phyloP scores from a whole-genome alignment of 2,329 filamentous ascomycete species.

The Arachnopeziza araneosa region DNA sequence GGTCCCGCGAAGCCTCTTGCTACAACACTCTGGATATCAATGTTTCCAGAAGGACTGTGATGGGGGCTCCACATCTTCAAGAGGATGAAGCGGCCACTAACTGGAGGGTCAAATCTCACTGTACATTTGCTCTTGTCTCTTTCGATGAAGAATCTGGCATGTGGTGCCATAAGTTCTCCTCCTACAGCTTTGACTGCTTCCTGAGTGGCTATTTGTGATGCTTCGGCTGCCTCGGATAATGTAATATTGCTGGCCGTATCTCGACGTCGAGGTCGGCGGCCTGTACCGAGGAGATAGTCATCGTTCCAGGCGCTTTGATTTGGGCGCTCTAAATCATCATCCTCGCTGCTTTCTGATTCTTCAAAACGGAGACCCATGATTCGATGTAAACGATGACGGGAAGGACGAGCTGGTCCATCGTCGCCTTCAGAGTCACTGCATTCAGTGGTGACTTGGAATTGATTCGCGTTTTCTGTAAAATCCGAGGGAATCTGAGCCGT shows the following conservation, averaged over 20 bases:
- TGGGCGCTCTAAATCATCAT: constrained; percentile 5
- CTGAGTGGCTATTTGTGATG: constrained; percentile 45
- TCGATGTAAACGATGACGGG: constrained; percentile 32
- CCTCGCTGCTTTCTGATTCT: constrained; percentile 28
- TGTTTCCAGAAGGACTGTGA: constrained; percentile 60
- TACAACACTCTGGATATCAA: constrained; percentile 83
- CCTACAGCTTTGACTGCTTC: constrained; percentile 52
- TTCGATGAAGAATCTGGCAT: constrained; percentile 80
- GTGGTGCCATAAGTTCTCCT: constrained; percentile 60
- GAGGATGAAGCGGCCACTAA: constrained; percentile 77
- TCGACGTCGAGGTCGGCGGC: constrained; percentile 17
- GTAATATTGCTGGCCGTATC: constrained; percentile 30
- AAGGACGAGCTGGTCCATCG: constrained; percentile 36
- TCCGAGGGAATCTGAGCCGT: constrained; percentile 53
- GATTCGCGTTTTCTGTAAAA: constrained; percentile 42
- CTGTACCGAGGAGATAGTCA: constrained; percentile 13
- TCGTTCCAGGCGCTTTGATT: constrained; percentile 17
- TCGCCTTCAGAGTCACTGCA: constrained; percentile 55
- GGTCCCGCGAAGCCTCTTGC: constrained; percentile 81
- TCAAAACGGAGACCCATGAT: constrained; percentile 53
- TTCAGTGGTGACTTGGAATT: constrained; percentile 52
- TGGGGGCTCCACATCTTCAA: constrained; percentile 86
- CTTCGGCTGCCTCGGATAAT: constrained; percentile 26
- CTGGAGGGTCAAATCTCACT: constrained; percentile 76
- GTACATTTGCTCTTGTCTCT: constrained; percentile 78